Conservation (phyloP, 495 filamentous ascomycete genomes). For the Penicillium salamii region DNA sequence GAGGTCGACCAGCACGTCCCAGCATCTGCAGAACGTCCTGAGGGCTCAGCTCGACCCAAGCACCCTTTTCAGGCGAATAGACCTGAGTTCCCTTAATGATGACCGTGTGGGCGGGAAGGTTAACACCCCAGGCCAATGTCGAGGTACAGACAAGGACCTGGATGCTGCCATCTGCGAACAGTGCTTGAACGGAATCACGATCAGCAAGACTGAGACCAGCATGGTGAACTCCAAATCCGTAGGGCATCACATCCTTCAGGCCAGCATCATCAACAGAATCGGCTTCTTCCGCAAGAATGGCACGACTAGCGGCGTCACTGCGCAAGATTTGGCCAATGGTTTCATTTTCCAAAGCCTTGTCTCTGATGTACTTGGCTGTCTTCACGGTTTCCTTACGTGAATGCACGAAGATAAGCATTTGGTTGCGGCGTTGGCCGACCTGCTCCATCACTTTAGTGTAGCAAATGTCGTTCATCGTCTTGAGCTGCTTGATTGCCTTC, state of each 20-base stretch:
- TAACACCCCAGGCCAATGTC: constrained; percentile 98
- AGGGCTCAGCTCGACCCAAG: constrained; percentile 96
- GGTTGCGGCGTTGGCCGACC: constrained; percentile 82
- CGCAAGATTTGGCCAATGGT: constrained; percentile 95
- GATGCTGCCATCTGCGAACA: constrained; percentile 85
- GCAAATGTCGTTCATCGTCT: constrained; percentile 98
- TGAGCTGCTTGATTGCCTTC: constrained; percentile 98
- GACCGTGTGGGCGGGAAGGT: constrained; percentile 94
- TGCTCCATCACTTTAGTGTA: constrained; percentile 98
- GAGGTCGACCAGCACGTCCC: constrained; percentile 90
- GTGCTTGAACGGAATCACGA: constrained; percentile 89
- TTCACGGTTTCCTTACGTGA: constrained; percentile 98
- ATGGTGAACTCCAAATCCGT: constrained; percentile 97
- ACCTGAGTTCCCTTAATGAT: constrained; percentile 98
- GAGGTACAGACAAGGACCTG: constrained; percentile 97
- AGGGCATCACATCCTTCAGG: constrained; percentile 91
- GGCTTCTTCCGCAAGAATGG: constrained; percentile 81
- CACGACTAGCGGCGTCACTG: constrained; percentile 87
- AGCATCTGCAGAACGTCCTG: constrained; percentile 99
- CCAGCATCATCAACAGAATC: constrained; percentile 80
- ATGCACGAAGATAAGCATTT: constrained; percentile 99
- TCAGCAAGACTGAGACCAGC: constrained; percentile 93
- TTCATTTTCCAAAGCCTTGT: constrained; percentile 93
- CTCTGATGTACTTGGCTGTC: constrained; percentile 90
- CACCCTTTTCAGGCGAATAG: constrained; percentile 97